Conservation (phyloP, 352 stramenopile species). For the Elongisporangium senticosum region DNA sequence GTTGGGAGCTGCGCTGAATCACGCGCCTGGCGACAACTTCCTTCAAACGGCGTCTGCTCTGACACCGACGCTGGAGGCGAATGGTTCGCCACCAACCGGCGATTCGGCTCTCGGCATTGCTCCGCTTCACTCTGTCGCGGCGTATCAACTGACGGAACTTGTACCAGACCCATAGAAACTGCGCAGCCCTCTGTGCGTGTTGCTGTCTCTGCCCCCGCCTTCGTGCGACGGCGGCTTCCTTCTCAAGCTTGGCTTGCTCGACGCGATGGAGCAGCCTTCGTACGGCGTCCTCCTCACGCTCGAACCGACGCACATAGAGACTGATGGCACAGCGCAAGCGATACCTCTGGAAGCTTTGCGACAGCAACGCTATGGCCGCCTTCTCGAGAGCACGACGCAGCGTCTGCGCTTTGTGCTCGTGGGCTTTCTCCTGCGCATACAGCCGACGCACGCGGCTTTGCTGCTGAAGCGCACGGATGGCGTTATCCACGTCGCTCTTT, state of each 20-base stretch:
- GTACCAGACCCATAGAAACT: constrained; percentile 2
- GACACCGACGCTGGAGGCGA: not conserved
- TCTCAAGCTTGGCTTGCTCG: constrained; percentile 10
- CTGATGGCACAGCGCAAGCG: constrained; percentile 9
- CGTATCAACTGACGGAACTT: not conserved
- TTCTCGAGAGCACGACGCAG: constrained; percentile 7
- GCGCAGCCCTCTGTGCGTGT: not conserved
- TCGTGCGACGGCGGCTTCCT: not conserved
- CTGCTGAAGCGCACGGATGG: not conserved
- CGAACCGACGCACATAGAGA: constrained; percentile 11
- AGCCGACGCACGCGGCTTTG: not conserved
- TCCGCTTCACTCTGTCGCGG: not conserved
- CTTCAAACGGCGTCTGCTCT: not conserved
- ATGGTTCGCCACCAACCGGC: constrained; percentile 1
- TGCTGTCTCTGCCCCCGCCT: not conserved
- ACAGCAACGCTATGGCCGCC: not conserved
- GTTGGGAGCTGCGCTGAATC: not conserved
- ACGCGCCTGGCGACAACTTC: not conserved
- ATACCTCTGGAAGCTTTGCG: constrained; percentile 4
- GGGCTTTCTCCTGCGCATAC: not conserved
- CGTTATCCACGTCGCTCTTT: not conserved
- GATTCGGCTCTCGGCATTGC: not conserved
- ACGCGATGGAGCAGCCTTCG: constrained; percentile 6
- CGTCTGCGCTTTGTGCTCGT: constrained; percentile 1
- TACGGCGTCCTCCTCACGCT: constrained; percentile 10